Percentiles rank a stretch among this genome's conserved stretches.
These are phyloP conservation scores for Nemophila menziesii DNA, from an alignment of 257 asterid species.

Conservation along the genomic window DNA sequence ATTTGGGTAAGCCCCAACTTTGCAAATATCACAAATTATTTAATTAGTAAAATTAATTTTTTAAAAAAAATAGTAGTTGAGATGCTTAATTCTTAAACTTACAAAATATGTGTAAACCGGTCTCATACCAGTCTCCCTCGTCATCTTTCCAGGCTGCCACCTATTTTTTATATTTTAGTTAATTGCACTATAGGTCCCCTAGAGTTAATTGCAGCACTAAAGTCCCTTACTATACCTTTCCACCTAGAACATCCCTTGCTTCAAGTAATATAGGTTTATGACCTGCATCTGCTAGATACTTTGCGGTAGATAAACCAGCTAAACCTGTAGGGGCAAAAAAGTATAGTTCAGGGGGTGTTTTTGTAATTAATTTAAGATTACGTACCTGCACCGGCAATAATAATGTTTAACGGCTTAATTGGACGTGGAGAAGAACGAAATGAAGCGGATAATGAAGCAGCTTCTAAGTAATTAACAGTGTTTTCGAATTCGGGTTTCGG, in stretches of 20 bases:
- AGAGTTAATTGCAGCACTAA: too few species aligned
- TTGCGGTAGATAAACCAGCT: constrained; percentile 93
- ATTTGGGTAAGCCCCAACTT: constrained; percentile 99
- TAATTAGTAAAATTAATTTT: background rate
- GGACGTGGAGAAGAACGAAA: constrained; percentile 62
- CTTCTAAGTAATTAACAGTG: constrained; percentile 75
- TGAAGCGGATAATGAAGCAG: constrained; percentile 67
- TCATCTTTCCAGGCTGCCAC: constrained; percentile 97
- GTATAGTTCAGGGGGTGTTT: background rate
- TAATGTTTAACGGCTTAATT: constrained; percentile 62
- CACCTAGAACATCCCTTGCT: constrained; percentile 93
- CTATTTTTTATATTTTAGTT: too few species aligned
- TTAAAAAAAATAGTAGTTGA: background rate
- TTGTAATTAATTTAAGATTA: too few species aligned
- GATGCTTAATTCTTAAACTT: constrained; percentile 27
- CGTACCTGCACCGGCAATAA: constrained; percentile 93
- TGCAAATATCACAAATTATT: constrained; percentile 21
- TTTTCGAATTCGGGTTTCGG: constrained; percentile 80
- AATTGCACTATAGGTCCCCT: too few species aligned
- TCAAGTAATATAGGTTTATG: constrained; percentile 86
- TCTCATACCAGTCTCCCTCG: constrained; percentile 97
- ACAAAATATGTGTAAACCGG: constrained; percentile 94
- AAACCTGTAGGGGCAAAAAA: constrained; percentile 43
- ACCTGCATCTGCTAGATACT: constrained; percentile 97
- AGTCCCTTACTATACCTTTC: too few species aligned